Evolutionary conservation across 441 rosid species (phyloP), one percentile per base, ranked within the genome.

Genomic region (Macaranga tanarius): DNA sequence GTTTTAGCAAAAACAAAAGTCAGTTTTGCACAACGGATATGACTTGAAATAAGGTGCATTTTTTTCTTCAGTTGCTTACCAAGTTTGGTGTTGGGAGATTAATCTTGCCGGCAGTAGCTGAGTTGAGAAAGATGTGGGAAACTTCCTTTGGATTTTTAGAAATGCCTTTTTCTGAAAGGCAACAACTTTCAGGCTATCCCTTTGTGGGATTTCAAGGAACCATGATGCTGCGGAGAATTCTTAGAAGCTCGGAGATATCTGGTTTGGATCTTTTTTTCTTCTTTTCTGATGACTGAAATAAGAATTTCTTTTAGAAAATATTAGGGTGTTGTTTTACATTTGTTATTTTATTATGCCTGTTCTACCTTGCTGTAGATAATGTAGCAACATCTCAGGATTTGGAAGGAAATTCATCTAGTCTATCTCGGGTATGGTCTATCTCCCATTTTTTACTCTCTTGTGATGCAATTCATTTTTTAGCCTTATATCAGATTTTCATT

Each of bases 161-260:
- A 79, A 80, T 83, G 84, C 66, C 62, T 19, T 67, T 17, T 51
- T 69, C 75, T 0, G 82, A 76, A 47, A 76, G 84, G 75, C 62
- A 63, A 17, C 69, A 80, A 59, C 70, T 83, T 28, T 71, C 74
- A 23, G 79, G 84, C 48, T 83, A 80, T 69, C 80, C 82, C 10
- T 75, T 80, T 9, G 65, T 83, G 72, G 80, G 64, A 65, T 83
- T 83, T 55, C 82, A 74, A 44, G 86, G 86, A 50, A 80, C 86
- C 16, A 52, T 57, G 50, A 78, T 83, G 80, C 69, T 80, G 56
- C 86, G 80, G 63, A 83, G 78, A 67, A 34, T 73, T 57, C 73
- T 83, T 54, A 20, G 42, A 44, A 58, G 65, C 61, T 42, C 73
- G 34, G 76, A 68, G 31, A 75, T 62, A 44, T 55, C 71, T 10